Conservation (phyloP, 164 flowering plant species). For the Aristolochia californica region DNA sequence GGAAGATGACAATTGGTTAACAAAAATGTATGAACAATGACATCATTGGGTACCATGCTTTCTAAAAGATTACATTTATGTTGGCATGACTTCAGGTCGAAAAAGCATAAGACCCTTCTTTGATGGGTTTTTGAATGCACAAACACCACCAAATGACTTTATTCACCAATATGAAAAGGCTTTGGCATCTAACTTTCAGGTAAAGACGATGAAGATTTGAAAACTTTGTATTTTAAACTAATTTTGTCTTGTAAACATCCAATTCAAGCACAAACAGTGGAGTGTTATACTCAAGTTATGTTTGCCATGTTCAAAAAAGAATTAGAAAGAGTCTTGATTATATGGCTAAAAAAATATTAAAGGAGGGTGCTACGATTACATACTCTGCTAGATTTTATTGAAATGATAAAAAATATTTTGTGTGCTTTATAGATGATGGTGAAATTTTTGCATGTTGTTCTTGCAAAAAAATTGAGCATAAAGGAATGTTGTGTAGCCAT, state of each 20-base stretch:
- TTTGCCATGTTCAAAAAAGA: conserved; percentile 8
- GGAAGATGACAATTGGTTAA: conserved; percentile 5
- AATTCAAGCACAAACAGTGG: conserved; percentile 6
- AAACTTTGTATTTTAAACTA: too few species aligned
- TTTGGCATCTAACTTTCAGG: too few species aligned
- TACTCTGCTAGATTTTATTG: too few species aligned
- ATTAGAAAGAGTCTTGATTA: too few species aligned
- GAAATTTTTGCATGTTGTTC: too few species aligned
- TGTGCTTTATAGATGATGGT: too few species aligned
- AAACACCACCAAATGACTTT: conserved; percentile 5
- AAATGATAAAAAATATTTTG: too few species aligned
- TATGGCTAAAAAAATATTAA: too few species aligned
- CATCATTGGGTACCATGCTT: conserved; percentile 9
- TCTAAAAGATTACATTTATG: conserved; percentile 6
- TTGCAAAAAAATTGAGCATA: too few species aligned
- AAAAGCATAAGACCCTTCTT: conserved; percentile 1
- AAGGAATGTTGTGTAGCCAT: too few species aligned
- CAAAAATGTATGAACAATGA: conserved; percentile 1
- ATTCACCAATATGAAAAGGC: neutral
- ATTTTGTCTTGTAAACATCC: neutral
- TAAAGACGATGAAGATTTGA: too few species aligned
- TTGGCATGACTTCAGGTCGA: conserved; percentile 2
- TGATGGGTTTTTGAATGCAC: conserved; percentile 1
- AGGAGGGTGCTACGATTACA: too few species aligned
- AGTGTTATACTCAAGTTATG: conserved; percentile 2